Percentiles rank a stretch among this genome's conserved stretches.
Conservation (phyloP, 257 asterid genomes). For the Cordia subcordata region DNA sequence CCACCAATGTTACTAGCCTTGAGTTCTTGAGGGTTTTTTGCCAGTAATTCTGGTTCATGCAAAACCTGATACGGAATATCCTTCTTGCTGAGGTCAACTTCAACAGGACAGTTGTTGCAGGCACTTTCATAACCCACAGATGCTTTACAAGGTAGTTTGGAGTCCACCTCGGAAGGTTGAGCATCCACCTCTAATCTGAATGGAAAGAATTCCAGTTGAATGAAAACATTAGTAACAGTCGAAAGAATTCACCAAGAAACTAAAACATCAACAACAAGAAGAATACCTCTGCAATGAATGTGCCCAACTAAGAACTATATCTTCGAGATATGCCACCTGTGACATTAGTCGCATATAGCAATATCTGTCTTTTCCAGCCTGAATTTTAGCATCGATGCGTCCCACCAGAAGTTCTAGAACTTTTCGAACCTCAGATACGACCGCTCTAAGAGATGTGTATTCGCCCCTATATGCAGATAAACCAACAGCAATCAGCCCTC, state of each 20-base stretch:
- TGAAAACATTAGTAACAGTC: slow-evolving; percentile 7
- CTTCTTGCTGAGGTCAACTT: slow-evolving; percentile 28
- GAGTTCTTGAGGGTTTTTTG: slow-evolving; percentile 22
- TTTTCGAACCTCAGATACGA: slow-evolving; percentile 62
- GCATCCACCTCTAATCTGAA: slow-evolving; percentile 76
- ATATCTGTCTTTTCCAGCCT: slow-evolving; percentile 73
- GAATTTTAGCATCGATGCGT: slow-evolving; percentile 57
- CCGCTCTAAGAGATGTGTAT: slow-evolving; percentile 63
- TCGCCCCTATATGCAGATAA: slow-evolving; percentile 84
- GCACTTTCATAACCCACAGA: slow-evolving; percentile 15
- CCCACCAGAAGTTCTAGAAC: slow-evolving; percentile 72
- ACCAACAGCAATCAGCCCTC: slow-evolving; percentile 91
- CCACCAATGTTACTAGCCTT: slow-evolving; percentile 20
- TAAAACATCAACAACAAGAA: slow-evolving; percentile 6
- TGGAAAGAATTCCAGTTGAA: slow-evolving; percentile 13
- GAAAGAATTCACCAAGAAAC: slow-evolving; percentile 7
- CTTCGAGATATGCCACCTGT: slow-evolving; percentile 95
- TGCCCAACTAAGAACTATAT: slow-evolving; percentile 79
- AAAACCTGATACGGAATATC: slow-evolving; percentile 18
- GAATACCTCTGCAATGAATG: slow-evolving; percentile 69
- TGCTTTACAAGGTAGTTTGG: slow-evolving; percentile 16
- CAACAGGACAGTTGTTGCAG: slow-evolving; percentile 23
- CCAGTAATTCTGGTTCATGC: slow-evolving; percentile 28
- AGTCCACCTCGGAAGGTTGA: slow-evolving; percentile 36
- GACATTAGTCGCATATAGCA: slow-evolving; percentile 67